Evolutionary conservation across 2,329 filamentous ascomycete genomes (phyloP).

Genomic region (Venturiaceae sp.): DNA sequence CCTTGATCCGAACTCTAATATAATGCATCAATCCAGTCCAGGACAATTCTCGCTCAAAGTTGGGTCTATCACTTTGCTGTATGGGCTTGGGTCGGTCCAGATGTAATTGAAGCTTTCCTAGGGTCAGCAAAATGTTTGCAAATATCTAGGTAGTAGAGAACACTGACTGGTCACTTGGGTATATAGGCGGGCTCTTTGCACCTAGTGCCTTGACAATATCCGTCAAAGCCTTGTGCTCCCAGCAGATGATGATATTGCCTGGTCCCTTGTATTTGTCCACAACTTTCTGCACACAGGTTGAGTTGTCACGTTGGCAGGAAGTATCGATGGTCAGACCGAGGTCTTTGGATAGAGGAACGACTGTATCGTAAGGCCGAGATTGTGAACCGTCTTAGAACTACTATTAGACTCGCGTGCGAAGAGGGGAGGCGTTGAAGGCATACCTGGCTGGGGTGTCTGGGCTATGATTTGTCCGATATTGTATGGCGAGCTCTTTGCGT

Average conservation of each 20-base stretch:
- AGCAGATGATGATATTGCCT: conserved; percentile 53
- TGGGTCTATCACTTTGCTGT: conserved; percentile 31
- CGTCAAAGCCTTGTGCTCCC: conserved; percentile 46
- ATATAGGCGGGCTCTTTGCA: conserved; percentile 36
- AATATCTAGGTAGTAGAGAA: neutral
- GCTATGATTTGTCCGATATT: conserved; percentile 52
- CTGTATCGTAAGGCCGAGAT: conserved; percentile 46
- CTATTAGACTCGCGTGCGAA: neutral
- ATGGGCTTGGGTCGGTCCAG: conserved; percentile 46
- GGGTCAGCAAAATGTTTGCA: neutral
- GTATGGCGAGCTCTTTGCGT: conserved; percentile 41
- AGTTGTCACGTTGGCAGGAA: conserved; percentile 47
- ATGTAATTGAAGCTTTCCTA: conserved; percentile 40
- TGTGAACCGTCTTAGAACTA: conserved; percentile 36
- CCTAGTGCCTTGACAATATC: conserved; percentile 46
- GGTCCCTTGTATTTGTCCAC: conserved; percentile 37
- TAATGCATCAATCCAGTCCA: conserved; percentile 33
- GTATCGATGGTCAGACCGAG: conserved; percentile 46
- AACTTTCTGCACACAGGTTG: conserved; percentile 41
- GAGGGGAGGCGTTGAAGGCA: neutral
- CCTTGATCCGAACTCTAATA: neutral
- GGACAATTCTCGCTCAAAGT: conserved; percentile 43
- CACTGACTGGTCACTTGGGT: conserved; percentile 27
- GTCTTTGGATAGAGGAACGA: conserved; percentile 45
- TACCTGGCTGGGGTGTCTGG: conserved; percentile 40